Evolutionary conservation across 2,329 filamentous ascomycete species (phyloP), one percentile per base, ranked within the genome.

Genomic region (Arthroderma sp.): DNA sequence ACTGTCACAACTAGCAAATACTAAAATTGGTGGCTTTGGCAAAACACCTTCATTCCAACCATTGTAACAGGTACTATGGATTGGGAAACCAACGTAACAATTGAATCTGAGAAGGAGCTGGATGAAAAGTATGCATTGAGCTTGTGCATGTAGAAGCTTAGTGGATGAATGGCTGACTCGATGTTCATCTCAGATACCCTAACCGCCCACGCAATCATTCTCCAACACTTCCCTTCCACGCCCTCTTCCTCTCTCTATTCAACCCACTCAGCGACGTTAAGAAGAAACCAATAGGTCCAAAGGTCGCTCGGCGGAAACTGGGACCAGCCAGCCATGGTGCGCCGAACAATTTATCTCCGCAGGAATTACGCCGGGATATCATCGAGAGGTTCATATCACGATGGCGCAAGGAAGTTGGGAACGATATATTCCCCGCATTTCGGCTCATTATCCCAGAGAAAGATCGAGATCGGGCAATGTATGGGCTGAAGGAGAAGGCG

Each of bases 391-490:
- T 94, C 67, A 86, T 98, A 53, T 74, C 76, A 9, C 75, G 78
- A 60, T 98, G 91, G 91, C 78, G 88, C 34, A 78, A 78, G 45
- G 81, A 94, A 49, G 88, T 95, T 22, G 91, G 91, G 28, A 70
- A 86, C 54, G 91, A 98, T 62, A 85, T 98, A 55, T 96, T 91
- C 58, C 91, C 91, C 0, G 89, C 86, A 1, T 75, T 98, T 62
- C 80, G 91, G 15, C 74, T 98, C 39, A 94, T 96, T 46, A 72
- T 95, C 3, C 88, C 89, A 0, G 86, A 93, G 56, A 93, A 94
- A 59, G 91, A 98, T 58, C 78, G 87, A 34, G 87, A 96, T 56
- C 78, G 91, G 40, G 83, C 83, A 11, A 87, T 94, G 70, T 98
- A 96, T 57, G 86, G 89, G 1, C 70, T 98, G 36, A 96, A 96